Conservation (phyloP, 192 early-diverging fungal species). For the Coemansia sp. region DNA sequence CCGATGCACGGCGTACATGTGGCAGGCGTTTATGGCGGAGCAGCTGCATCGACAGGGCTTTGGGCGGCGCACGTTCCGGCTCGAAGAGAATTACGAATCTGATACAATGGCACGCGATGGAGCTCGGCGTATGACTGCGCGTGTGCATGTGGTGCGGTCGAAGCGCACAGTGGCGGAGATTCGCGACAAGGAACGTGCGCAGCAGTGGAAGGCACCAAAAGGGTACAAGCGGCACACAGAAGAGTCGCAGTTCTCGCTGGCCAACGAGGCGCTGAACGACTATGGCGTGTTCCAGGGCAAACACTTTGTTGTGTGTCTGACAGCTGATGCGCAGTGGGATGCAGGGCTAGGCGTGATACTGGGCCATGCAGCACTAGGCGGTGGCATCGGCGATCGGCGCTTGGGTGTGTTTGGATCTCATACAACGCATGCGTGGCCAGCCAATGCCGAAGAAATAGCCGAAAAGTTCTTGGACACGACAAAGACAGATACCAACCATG, state of each 20-base stretch:
- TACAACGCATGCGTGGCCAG: constrained; percentile 63
- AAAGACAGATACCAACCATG: constrained; percentile 55
- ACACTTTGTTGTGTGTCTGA: constrained; percentile 58
- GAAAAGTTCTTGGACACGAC: constrained; percentile 60
- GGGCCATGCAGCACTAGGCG: constrained; percentile 68
- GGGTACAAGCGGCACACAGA: constrained; percentile 42
- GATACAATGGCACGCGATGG: constrained; percentile 59
- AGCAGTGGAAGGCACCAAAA: constrained; percentile 55
- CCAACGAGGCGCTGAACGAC: constrained; percentile 54
- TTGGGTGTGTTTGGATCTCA: constrained; percentile 73
- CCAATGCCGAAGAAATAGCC: constrained; percentile 60
- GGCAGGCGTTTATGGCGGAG: constrained; percentile 73
- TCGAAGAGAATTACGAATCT: constrained; percentile 58
- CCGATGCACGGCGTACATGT: constrained; percentile 65
- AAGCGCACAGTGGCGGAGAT: constrained; percentile 57
- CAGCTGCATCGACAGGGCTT: constrained; percentile 69
- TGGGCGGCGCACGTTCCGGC: constrained; percentile 66
- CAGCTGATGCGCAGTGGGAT: constrained; percentile 65
- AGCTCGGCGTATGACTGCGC: constrained; percentile 54
- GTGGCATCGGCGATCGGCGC: constrained; percentile 52
- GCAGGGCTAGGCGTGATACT: constrained; percentile 47
- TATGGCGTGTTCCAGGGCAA: constrained; percentile 46
- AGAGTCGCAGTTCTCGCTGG: constrained; percentile 55
- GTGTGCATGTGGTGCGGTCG: constrained; percentile 58
- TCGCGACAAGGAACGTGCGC: constrained; percentile 59